Percentiles rank a stretch among this genome's conserved stretches.
These are phyloP conservation scores for Lodderomyces jiufengensis DNA, from an alignment of 1,139 yeast species.

Conservation along the genomic window DNA sequence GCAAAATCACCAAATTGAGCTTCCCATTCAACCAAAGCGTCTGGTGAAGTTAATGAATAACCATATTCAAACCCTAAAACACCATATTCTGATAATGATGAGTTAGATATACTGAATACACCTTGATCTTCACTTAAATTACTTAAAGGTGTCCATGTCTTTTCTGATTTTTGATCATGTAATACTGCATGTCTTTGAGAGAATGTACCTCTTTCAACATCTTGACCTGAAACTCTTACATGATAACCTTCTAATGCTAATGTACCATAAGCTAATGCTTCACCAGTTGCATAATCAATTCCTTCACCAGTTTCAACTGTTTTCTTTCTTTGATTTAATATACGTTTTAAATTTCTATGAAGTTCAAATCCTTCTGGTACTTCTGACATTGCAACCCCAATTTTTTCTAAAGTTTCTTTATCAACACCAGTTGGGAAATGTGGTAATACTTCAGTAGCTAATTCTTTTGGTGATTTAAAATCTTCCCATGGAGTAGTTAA, in stretches of 20 bases:
- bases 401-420: constrained; percentile 63
- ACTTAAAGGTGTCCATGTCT: constrained; percentile 79
- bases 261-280: constrained; percentile 95
- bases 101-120: constrained; percentile 84
- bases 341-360: constrained; percentile 96
- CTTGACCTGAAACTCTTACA: constrained; percentile 98
- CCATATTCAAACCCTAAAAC: constrained; percentile 99
- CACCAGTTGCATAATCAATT: constrained; percentile 98
- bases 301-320: constrained; percentile 86
- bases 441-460: constrained; percentile 92
- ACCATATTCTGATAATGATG: constrained; percentile 98
- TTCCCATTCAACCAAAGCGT: constrained; percentile 96
- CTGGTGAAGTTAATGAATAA: constrained; percentile 95
- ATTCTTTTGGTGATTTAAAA: constrained; percentile 95
- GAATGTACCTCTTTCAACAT: constrained; percentile 99
- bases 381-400: constrained; percentile 75
- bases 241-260: constrained; percentile 91
- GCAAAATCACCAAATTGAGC: constrained; percentile 99
- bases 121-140: constrained; percentile 79
- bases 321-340: constrained; percentile 82
- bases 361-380: constrained; percentile 89
- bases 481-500: constrained; percentile 98
- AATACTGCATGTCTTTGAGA: constrained; percentile 99
- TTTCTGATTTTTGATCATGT: constrained; percentile 90
- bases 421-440: constrained; percentile 94